Evolutionary conservation across 495 filamentous ascomycete species (phyloP), one percentile per base, ranked within the genome.

Genomic region (Aspergillus ellipticus): DNA sequence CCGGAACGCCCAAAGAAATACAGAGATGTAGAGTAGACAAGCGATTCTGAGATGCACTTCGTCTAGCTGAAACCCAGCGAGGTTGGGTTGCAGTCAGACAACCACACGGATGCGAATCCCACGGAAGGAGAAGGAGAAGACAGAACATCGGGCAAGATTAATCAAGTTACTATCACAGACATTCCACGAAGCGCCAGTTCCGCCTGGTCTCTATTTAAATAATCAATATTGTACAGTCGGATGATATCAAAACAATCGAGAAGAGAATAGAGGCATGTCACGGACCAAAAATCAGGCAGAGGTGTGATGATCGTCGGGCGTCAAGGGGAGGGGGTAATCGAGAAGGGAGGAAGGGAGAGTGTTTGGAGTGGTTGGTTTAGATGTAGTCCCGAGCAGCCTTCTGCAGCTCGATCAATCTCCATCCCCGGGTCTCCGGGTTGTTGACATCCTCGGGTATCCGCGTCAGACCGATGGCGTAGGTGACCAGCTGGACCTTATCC

Each of bases 311-410:
- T 55, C 51, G 48, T 43, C 43, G 55, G 45, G 53, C 49, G 57
- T 31, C 37, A 42, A 49, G 31, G 37, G 22, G 29, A 29, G 20
- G 15, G 49, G 22, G 21, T n/a, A n/a, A n/a, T n/a, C n/a, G 43
- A 29, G 55, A 41, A 54, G 60, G 24, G 51, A 39, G 11, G 46
- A 31, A 37, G 19, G 43, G 48, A 48, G 35, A 24, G 48, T 35
- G 45, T 22, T 35, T 52, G 29, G 15, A 6, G 31, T 52, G 29
- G 15, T 9, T 33, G 22, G 20, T 60, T 89, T 80, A 92, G 41
- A 91, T 89, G 66, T 94, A 98, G 75, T 98, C 94, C 69, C 95
- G 85, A 54, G 88, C 92, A 73, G 89, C 94, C 87, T 98, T 98
- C 75, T 98, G 94, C 75, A 98, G 80, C 79, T 98, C 94, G 67